These are phyloP conservation scores for Vicia villosa DNA, from an alignment of 306 rosid genomes.

Conservation along the genomic window DNA sequence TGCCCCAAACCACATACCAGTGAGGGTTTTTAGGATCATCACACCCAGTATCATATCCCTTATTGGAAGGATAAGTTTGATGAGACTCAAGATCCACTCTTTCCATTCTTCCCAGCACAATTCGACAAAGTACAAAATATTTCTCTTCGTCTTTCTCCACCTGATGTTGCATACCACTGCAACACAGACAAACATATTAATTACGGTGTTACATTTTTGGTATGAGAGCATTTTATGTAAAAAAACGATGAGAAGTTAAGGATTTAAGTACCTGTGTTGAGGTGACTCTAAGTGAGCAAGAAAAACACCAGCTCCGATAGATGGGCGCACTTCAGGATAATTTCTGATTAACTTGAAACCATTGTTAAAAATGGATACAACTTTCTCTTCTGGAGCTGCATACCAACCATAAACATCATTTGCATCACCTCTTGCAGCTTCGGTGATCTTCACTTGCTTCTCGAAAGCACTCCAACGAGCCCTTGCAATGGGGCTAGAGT, in stretches of 20 bases:
- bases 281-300: slow-evolving; percentile 52
- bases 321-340: slow-evolving; percentile 16
- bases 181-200: background rate
- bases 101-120: slow-evolving; percentile 64
- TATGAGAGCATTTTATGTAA: too few relatives aligned
- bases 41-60: slow-evolving; percentile 55
- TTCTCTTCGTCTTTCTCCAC: slow-evolving; percentile 52
- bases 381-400: slow-evolving; percentile 40
- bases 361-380: slow-evolving; percentile 45
- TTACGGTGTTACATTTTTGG: too few relatives aligned
- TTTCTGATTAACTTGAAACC: slow-evolving; percentile 53
- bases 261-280: slow-evolving; percentile 35
- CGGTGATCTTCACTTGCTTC: slow-evolving; percentile 41
- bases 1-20: slow-evolving; percentile 60
- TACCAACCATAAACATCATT: slow-evolving; percentile 64
- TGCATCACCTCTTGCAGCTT: slow-evolving; percentile 47
- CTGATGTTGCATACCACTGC: slow-evolving; percentile 49
- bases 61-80: slow-evolving; percentile 51
- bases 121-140: slow-evolving; percentile 59
- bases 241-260: too few relatives aligned
- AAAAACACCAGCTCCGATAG: slow-evolving; percentile 46
- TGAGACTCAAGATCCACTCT: slow-evolving; percentile 49
- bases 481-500: slow-evolving; percentile 38
- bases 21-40: slow-evolving; percentile 56
- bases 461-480: slow-evolving; percentile 46